Conservation (phyloP, 805 yeast species). For the Candida jianshihensis region DNA sequence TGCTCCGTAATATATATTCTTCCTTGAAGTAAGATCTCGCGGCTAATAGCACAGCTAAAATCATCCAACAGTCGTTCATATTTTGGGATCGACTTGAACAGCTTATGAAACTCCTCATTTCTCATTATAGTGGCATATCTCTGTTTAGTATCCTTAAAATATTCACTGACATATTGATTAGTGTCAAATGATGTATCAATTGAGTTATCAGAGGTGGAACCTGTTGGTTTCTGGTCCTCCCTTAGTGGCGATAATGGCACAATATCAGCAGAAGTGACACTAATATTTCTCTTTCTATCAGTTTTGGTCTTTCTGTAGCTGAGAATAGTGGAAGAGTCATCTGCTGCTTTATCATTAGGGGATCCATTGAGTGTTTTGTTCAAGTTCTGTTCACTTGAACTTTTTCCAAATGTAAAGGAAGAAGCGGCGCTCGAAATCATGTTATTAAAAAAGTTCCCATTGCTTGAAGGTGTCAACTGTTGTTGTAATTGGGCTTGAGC, state of each 20-base stretch:
- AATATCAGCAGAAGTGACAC: constrained; percentile 13
- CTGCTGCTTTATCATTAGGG: not conserved
- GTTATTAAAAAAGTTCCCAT: constrained; percentile 15
- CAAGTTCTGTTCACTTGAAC: not conserved
- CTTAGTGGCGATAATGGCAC: constrained; percentile 15
- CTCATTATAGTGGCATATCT: constrained; percentile 59
- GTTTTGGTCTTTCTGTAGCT: constrained; percentile 16
- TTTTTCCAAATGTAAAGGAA: not conserved
- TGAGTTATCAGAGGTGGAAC: not conserved
- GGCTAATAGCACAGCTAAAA: constrained; percentile 81
- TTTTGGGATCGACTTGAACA: constrained; percentile 60
- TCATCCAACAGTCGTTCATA: constrained; percentile 78
- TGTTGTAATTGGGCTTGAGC: constrained; percentile 6
- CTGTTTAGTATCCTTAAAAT: constrained; percentile 48
- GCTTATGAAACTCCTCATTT: constrained; percentile 68
- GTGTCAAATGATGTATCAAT: constrained; percentile 18
- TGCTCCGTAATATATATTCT: constrained; percentile 73
- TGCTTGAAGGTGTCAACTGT: constrained; percentile 3
- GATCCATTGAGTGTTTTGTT: constrained; percentile 1
- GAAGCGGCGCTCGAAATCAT: constrained; percentile 14
- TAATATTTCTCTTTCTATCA: constrained; percentile 11
- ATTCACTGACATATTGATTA: constrained; percentile 50
- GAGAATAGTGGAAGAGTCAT: constrained; percentile 20
- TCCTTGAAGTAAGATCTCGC: constrained; percentile 86
- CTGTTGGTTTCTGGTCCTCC: constrained; percentile 11